A percentile compares a stretch with the other conserved stretches of the same genome.
Evolutionary conservation across 2,329 filamentous ascomycete species (phyloP).

Genomic region (Chrysoporthe austroafricana): DNA sequence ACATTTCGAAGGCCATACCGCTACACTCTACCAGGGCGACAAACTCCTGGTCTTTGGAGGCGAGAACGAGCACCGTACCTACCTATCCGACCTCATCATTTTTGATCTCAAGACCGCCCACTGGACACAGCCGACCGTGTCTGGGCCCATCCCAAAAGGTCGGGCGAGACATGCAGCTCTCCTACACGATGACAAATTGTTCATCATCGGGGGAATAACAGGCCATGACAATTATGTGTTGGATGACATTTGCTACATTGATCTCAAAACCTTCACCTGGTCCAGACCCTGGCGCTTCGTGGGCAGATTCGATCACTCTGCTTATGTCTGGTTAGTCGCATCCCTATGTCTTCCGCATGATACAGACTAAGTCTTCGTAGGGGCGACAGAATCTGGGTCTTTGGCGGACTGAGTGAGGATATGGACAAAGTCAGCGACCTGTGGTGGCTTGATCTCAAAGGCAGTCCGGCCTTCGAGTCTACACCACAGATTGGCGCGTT

Average conservation of each 20-base stretch:
- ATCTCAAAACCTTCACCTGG: constrained; percentile 97
- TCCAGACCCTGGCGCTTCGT: constrained; percentile 96
- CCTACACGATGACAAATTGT: constrained; percentile 94
- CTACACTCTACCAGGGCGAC: constrained; percentile 88
- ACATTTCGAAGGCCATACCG: constrained; percentile 76
- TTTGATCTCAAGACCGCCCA: constrained; percentile 93
- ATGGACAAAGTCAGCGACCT: constrained; percentile 97
- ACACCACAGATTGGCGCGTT: constrained; percentile 60
- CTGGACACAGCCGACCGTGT: constrained; percentile 91
- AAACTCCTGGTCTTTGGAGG: constrained; percentile 97
- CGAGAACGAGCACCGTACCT: constrained; percentile 95
- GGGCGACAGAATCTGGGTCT: constrained; percentile 91
- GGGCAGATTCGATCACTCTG: constrained; percentile 90
- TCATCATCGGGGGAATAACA: constrained; percentile 93
- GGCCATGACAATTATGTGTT: constrained; percentile 90
- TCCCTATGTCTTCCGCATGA: background rate
- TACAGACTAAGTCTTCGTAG: constrained; percentile 33
- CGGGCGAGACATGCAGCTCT: constrained; percentile 92
- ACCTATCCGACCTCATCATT: constrained; percentile 93
- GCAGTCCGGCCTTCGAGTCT: constrained; percentile 81
- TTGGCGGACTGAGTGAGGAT: constrained; percentile 90
- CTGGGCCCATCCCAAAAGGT: constrained; percentile 83
- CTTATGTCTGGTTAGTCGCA: constrained; percentile 74
- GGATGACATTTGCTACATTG: constrained; percentile 95
- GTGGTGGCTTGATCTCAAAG: constrained; percentile 96